Evolutionary conservation across 1,284 basidiomycete genomes (phyloP).

Genomic region (Garcileccinum viscosum): DNA sequence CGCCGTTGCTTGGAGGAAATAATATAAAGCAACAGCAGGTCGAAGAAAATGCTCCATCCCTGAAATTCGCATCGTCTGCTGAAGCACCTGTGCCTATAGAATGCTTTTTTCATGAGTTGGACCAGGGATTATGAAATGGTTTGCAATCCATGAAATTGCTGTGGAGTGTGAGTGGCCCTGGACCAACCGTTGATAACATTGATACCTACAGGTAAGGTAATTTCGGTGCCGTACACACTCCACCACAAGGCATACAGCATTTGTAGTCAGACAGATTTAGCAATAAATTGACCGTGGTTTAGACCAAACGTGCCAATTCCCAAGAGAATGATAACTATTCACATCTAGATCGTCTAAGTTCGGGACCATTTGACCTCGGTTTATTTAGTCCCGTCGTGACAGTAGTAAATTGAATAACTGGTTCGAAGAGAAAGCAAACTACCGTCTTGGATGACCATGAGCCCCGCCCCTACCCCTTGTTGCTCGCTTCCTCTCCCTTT

Average conservation of each 20-base stretch:
- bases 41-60: slow-evolving; percentile 5
- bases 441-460: slow-evolving; percentile 30
- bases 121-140: background rate
- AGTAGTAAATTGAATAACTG: background rate
- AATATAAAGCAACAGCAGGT: background rate
- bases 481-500: slow-evolving; percentile 64
- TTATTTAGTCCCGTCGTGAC: background rate
- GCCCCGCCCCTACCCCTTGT: slow-evolving; percentile 34
- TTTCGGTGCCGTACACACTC: background rate
- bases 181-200: no score
- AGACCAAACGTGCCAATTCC: no score
- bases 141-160: background rate
- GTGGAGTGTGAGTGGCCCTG: background rate
- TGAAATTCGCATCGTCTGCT: background rate
- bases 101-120: background rate
- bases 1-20: background rate
- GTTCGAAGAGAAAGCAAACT: slow-evolving; percentile 3
- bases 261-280: background rate
- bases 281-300: background rate
- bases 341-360: no score
- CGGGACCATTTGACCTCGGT: no score
- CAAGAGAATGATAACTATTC: no score
- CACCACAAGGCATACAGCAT: background rate
- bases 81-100: background rate
- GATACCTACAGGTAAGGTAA: no score